Conservation (phyloP, 805 yeast genomes). For the Candida wancherniae region DNA sequence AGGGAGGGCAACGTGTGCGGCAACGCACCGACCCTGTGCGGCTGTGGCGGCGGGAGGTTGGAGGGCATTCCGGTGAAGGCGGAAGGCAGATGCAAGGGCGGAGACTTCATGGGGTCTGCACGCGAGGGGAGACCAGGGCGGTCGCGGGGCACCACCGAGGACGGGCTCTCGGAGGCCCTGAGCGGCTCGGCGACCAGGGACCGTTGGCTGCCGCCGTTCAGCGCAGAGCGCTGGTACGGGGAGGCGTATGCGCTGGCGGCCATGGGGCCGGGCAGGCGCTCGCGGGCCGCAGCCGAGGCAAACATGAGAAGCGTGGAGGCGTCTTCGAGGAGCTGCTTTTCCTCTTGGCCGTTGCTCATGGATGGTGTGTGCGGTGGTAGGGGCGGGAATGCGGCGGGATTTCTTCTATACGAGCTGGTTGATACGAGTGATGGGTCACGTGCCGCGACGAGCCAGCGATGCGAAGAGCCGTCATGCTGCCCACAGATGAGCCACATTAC, state of each 20-base stretch:
- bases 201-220: not conserved
- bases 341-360: constrained; percentile 21
- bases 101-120: too few relatives aligned
- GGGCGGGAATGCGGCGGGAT: too few relatives aligned
- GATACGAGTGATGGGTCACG: constrained; percentile 3
- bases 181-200: not conserved
- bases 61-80: not conserved
- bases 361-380: too few relatives aligned
- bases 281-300: constrained; percentile 50
- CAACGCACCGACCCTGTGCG: too few relatives aligned
- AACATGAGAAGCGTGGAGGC: constrained; percentile 60
- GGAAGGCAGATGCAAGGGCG: not conserved
- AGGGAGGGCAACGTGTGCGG: too few relatives aligned
- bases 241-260: not conserved
- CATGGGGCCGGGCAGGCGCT: constrained; percentile 20
- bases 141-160: not conserved
- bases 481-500: too few relatives aligned
- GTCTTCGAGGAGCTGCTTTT: constrained; percentile 47
- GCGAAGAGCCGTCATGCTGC: too few relatives aligned
- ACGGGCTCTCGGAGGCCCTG: not conserved
- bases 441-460: too few relatives aligned
- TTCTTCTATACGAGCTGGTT: too few relatives aligned
- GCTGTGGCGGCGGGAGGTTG: not conserved
- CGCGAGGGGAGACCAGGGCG: not conserved
- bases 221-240: constrained; percentile 1